Percentiles rank a stretch among this genome's conserved stretches.
Conservation (phyloP, 495 filamentous ascomycete genomes). For the Symbiotaphrina buchneri region DNA sequence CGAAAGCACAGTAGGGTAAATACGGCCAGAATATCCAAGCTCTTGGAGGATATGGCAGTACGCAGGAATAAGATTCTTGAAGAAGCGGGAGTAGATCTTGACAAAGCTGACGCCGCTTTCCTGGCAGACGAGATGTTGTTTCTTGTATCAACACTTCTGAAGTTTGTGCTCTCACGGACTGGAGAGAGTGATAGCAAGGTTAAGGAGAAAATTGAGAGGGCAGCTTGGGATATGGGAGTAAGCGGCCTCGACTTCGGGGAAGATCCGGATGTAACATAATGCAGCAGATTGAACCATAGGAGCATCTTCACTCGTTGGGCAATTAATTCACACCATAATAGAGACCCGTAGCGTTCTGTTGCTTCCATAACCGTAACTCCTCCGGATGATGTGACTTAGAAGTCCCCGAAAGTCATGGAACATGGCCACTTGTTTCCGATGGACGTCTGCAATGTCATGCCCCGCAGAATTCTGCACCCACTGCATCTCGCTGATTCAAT, state of each 20-base stretch:
- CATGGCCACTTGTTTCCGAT: too few species aligned
- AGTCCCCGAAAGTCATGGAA: too few species aligned
- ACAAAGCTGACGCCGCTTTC: constrained; percentile 16
- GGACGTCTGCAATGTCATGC: too few species aligned
- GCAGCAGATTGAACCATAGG: not conserved
- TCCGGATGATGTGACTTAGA: too few species aligned
- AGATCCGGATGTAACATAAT: constrained; percentile 3
- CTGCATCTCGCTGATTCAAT: constrained; percentile 28
- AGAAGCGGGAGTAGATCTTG: constrained; percentile 9
- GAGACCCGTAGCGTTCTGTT: too few species aligned
- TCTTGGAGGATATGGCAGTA: constrained; percentile 11
- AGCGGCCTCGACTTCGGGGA: constrained; percentile 2
- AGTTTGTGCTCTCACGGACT: constrained; percentile 14
- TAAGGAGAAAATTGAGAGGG: not conserved
- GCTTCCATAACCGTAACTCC: too few species aligned
- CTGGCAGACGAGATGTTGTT: constrained; percentile 24
- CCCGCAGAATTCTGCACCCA: too few species aligned
- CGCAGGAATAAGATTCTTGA: constrained; percentile 9
- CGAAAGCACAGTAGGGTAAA: constrained; percentile 7
- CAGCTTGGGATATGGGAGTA: constrained; percentile 6
- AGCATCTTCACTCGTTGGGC: too few species aligned
- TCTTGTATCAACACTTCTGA: constrained; percentile 25
- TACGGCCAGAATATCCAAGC: constrained; percentile 8
- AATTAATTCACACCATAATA: too few species aligned
- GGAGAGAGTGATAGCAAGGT: not conserved